Conservation (phyloP, 768 basidiomycete genomes). For the Lactarius sp. region DNA sequence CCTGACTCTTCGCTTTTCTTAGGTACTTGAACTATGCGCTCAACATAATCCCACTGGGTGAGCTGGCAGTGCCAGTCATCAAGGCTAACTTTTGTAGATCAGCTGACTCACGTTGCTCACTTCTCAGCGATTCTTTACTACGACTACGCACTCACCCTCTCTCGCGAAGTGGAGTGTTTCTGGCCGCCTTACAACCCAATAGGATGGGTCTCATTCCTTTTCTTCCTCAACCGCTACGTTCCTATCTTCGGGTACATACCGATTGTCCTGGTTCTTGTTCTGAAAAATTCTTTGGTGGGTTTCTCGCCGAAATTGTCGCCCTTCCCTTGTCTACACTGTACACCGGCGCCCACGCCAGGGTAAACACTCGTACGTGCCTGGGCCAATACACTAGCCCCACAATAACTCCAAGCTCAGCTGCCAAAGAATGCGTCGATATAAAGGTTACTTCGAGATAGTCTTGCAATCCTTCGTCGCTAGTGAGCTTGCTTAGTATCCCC, state of each 20-base stretch:
- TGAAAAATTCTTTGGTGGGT: not conserved
- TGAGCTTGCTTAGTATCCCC: not conserved
- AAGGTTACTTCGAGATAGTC: not conserved
- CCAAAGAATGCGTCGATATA: not conserved
- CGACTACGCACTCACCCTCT: conserved; percentile 26
- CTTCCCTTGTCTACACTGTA: not conserved
- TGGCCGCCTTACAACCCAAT: conserved; percentile 11
- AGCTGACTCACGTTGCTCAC: not conserved
- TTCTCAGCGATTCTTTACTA: conserved; percentile 24
- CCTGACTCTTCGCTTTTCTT: not conserved
- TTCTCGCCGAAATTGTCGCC: not conserved
- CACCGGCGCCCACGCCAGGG: not conserved
- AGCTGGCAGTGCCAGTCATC: not conserved
- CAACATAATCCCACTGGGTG: conserved; percentile 1
- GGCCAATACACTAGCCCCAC: not conserved
- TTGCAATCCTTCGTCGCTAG: not conserved
- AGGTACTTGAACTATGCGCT: not conserved
- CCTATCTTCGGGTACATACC: conserved; percentile 23
- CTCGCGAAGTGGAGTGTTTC: conserved; percentile 24
- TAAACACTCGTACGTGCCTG: not conserved
- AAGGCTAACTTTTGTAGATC: too few species aligned
- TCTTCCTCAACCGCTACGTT: conserved; percentile 27
- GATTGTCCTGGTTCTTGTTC: not conserved
- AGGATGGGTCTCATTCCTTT: conserved; percentile 13
- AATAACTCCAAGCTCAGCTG: not conserved